A percentile compares a stretch with the other conserved stretches of the same genome.
Conservation (phyloP, 306 rosid species). For the Cyclanthera cordifolia region DNA sequence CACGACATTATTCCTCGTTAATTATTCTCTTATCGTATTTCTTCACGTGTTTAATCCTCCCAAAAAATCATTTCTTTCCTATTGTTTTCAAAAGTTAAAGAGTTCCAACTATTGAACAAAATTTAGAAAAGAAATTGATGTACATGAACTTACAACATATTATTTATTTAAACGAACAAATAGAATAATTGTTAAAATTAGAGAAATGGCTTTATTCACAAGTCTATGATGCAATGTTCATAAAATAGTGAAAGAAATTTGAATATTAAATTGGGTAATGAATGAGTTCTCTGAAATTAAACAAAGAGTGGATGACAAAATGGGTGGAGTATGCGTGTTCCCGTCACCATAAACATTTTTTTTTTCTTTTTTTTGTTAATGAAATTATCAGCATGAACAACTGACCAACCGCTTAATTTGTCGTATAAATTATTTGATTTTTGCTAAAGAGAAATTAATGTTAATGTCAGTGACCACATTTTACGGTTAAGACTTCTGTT, state of each 20-base stretch:
- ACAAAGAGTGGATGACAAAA: not conserved
- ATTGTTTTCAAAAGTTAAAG: too few species aligned
- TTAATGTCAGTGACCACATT: too few species aligned
- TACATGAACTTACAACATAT: not conserved
- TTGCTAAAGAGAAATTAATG: too few species aligned
- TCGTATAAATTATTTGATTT: slow-evolving; percentile 9
- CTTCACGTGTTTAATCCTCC: too few species aligned
- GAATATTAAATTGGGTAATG: not conserved
- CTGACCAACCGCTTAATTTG: slow-evolving; percentile 18
- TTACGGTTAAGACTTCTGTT: too few species aligned
- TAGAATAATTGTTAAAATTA: not conserved
- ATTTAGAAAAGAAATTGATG: too few species aligned
- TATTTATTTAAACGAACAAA: not conserved
- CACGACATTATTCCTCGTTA: too few species aligned
- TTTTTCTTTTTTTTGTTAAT: too few species aligned
- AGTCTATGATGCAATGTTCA: not conserved
- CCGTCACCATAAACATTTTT: slow-evolving; percentile 16
- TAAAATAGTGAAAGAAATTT: not conserved
- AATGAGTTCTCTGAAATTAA: not conserved
- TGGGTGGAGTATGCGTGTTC: slow-evolving; percentile 6
- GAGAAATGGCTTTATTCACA: not conserved
- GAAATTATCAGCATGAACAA: not conserved
- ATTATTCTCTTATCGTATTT: too few species aligned
- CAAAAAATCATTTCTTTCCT: too few species aligned
- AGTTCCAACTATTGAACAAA: too few species aligned